Evolutionary conservation across 176 grass and related monocot genomes (phyloP), one percentile per base, ranked within the genome.

Genomic region (Oryza punctata): DNA sequence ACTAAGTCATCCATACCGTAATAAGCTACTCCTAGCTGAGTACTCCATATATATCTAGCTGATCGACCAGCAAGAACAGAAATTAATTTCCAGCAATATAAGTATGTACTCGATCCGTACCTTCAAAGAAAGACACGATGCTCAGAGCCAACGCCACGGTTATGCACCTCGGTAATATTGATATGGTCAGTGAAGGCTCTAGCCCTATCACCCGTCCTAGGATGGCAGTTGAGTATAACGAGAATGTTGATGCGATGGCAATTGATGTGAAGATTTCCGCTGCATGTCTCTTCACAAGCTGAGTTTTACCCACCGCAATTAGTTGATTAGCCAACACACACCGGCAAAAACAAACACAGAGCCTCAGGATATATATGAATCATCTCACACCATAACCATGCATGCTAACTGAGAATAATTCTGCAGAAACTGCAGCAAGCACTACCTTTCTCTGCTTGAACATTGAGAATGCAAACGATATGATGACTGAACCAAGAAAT

Each of bases 391-490:
- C 14, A 57, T 63, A 88, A 25, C 63, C 12, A 28, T 27, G 46
- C 37, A 37, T 52, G 68, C 35, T 29, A 64, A 25, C 13, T 43
- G 12, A 8, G 66, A 70, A 24, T 26, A 70, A 24, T 26, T 33
- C 19, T 59, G 54, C 54, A 23, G 19, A 14, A 69, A 1, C 3
- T 37, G 65, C 4, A 33, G 9, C 59, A 18, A 6, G 15, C 1
- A 33, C 1, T 57, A 95, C 96, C 96, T 98, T 94, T 86, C 96
- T 92, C 85, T 96, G 93, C 86, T 95, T 92, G 85, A 96, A 98
- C 89, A 98, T 96, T 25, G 96, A 90, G 92, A 98, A 98, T 10
- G 96, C 89, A 68, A 95, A 98, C 69, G 96, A 94, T 86, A 98
- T 83, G 80, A 98, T 95, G 80, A 96, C 96, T 28, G 96, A 94